A percentile compares a stretch with the other conserved stretches of the same genome.
These are phyloP conservation scores for Talaromyces sp. DNA, from an alignment of 2,329 filamentous ascomycete genomes.

Conservation along the genomic window DNA sequence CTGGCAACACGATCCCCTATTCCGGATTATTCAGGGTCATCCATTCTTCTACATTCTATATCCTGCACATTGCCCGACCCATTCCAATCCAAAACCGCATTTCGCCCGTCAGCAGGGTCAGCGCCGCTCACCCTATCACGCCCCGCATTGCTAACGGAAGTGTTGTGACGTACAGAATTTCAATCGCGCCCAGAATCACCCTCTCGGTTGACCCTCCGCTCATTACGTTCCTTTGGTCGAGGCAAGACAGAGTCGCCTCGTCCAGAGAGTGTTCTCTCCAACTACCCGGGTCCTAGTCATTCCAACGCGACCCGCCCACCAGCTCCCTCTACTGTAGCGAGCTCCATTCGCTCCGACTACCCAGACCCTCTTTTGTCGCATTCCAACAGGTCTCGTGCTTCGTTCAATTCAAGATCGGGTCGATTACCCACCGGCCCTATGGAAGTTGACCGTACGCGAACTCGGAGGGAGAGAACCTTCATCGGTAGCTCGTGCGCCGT, in stretches of 20 bases:
- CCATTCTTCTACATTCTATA: not conserved
- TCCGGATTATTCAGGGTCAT: slow-evolving; percentile 6
- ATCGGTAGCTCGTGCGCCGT: slow-evolving; percentile 93
- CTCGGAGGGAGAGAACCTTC: slow-evolving; percentile 88
- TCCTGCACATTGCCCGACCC: slow-evolving; percentile 1
- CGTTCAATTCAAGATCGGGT: slow-evolving; percentile 42
- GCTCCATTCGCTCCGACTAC: slow-evolving; percentile 22
- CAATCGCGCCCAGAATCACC: slow-evolving; percentile 34
- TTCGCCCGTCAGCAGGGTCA: not conserved
- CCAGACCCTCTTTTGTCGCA: slow-evolving; percentile 24
- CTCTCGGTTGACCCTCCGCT: slow-evolving; percentile 36
- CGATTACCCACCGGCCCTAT: slow-evolving; percentile 65
- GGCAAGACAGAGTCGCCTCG: slow-evolving; percentile 18
- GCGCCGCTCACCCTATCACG: not conserved
- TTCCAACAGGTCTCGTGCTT: slow-evolving; percentile 36
- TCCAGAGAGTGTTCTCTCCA: slow-evolving; percentile 33
- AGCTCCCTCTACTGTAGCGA: slow-evolving; percentile 28
- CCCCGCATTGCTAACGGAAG: slow-evolving; percentile 28
- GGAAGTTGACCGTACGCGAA: slow-evolving; percentile 75
- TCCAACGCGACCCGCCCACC: slow-evolving; percentile 25
- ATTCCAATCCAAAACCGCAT: not conserved
- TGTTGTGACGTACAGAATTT: slow-evolving; percentile 30
- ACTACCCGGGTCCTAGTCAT: slow-evolving; percentile 19
- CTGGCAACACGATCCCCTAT: slow-evolving; percentile 3
- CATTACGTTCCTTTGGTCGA: slow-evolving; percentile 35